phyloP scores from a whole-genome alignment of 2,329 filamentous ascomycete species.

The Phoma sp. region DNA sequence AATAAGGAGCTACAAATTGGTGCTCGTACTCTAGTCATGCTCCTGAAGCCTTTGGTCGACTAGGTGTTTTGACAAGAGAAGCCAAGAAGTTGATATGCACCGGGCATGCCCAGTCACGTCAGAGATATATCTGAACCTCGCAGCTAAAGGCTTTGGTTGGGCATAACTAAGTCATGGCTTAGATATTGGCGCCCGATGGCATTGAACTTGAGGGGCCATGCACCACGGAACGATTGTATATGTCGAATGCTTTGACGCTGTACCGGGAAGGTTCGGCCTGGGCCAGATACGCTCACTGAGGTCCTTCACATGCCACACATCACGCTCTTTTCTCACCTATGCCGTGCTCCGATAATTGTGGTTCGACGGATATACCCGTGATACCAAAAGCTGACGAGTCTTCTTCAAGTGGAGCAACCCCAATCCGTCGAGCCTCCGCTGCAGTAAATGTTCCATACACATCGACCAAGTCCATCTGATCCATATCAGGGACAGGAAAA shows the following conservation, averaged over 20 bases:
- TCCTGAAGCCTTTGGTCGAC: constrained; percentile 1
- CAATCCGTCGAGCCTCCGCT: constrained; percentile 52
- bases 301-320: background rate
- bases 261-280: background rate
- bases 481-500: constrained; percentile 52
- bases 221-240: background rate
- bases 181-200: background rate
- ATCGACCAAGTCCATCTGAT: constrained; percentile 55
- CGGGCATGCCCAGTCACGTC: constrained; percentile 4
- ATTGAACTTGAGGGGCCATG: background rate
- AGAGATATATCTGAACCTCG: background rate
- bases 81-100: constrained; percentile 1
- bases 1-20: background rate
- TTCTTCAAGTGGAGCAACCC: constrained; percentile 44
- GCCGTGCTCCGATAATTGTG: background rate
- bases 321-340: constrained; percentile 11
- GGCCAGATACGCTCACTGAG: background rate
- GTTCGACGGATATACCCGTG: background rate
- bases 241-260: background rate
- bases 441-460: constrained; percentile 56
- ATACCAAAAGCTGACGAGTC: constrained; percentile 3
- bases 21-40: background rate
- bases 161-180: background rate
- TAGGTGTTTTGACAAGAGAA: background rate
- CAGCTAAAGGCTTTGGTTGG: background rate